Conservation (phyloP, 164 flowering plant species). For the Macadamia tetraphylla region DNA sequence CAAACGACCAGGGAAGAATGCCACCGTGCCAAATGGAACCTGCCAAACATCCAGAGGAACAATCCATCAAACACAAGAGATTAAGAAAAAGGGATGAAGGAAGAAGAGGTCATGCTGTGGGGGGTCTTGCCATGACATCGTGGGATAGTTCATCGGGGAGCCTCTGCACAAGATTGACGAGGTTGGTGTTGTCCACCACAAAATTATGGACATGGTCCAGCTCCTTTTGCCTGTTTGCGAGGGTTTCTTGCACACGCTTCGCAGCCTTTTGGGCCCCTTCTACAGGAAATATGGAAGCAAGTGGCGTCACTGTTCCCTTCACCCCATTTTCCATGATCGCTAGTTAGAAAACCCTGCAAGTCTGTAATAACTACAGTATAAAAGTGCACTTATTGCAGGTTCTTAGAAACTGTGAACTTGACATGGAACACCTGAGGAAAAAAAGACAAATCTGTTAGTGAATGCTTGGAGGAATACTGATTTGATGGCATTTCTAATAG, state of each 20-base stretch:
- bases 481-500: too few species aligned
- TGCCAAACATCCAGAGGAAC: conserved; percentile 10
- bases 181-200: conserved; percentile 51
- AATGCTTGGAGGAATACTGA: too few species aligned
- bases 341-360: background rate
- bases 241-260: conserved; percentile 43
- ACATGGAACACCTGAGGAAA: too few species aligned
- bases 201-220: conserved; percentile 43
- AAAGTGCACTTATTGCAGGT: too few species aligned
- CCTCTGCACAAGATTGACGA: conserved; percentile 63
- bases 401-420: too few species aligned
- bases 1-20: conserved; percentile 86
- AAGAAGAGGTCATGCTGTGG: background rate
- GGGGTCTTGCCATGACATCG: conserved; percentile 50
- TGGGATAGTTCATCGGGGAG: conserved; percentile 87
- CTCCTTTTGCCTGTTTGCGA: conserved; percentile 40
- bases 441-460: too few species aligned
- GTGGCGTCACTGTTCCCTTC: conserved; percentile 67
- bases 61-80: background rate
- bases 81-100: background rate
- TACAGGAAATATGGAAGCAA: conserved; percentile 50
- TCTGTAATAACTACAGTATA: too few species aligned
- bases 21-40: conserved; percentile 93
- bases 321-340: conserved; percentile 15
- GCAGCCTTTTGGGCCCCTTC: conserved; percentile 72